Conservation (phyloP, 2,329 filamentous ascomycete species). For the Berkeleyomyces basicola region DNA sequence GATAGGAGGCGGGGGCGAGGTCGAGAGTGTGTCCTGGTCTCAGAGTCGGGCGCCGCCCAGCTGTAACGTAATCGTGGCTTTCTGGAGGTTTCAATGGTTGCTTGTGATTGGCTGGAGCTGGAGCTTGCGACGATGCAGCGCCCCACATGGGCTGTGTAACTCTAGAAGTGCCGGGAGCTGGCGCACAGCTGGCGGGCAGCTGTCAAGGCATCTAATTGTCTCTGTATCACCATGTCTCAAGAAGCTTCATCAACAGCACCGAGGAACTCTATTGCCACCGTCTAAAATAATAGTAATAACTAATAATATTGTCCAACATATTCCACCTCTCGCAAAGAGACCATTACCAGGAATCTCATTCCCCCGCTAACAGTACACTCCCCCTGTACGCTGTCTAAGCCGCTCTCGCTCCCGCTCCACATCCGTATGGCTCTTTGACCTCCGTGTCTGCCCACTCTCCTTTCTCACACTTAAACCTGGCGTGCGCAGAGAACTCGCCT, state of each 20-base stretch:
- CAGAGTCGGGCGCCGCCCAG: not conserved
- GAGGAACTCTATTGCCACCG: too few relatives aligned
- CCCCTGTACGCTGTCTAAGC: constrained; percentile 20
- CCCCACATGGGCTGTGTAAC: too few relatives aligned
- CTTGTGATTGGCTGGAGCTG: not conserved
- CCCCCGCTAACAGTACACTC: not conserved
- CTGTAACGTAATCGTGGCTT: not conserved
- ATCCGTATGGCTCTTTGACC: constrained; percentile 35
- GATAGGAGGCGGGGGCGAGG: constrained; percentile 6
- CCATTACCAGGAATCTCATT: not conserved
- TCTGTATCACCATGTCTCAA: too few relatives aligned
- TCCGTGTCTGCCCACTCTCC: constrained; percentile 15
- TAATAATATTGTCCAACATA: too few relatives aligned
- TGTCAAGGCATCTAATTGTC: too few relatives aligned
- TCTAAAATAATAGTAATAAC: too few relatives aligned
- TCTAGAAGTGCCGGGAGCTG: too few relatives aligned
- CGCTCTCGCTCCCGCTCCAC: constrained; percentile 22
- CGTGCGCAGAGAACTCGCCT: not conserved
- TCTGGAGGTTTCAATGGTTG: not conserved
- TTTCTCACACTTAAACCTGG: not conserved
- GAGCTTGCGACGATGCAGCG: not conserved
- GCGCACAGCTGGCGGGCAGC: too few relatives aligned
- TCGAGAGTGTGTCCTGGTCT: not conserved
- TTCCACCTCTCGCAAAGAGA: not conserved
- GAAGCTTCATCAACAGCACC: too few relatives aligned